Evolutionary conservation across 2,329 filamentous ascomycete genomes (phyloP), one percentile per base, ranked within the genome.

Genomic region (Ustulina deusta): DNA sequence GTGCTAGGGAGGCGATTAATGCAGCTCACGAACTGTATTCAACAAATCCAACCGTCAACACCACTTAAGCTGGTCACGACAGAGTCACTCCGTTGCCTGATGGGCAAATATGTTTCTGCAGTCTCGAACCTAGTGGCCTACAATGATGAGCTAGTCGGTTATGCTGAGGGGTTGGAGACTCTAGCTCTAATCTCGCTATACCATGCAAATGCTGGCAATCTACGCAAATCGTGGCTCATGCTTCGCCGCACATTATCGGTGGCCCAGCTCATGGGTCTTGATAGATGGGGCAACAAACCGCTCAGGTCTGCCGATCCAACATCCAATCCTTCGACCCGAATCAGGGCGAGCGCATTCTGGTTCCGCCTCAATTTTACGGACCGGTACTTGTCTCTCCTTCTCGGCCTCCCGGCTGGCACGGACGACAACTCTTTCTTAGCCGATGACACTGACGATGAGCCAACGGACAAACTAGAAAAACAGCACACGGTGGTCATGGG

Each of bases 161-260:
- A 82, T 2, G 72, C 84, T 1, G 86, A 89, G 72, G 86, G 86
- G 1, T 73, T 89, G 0, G 84, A 88, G 74, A 84, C 83, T 58
- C 76, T 89, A 0, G 73, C 83, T 25, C 74, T 89, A 0, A 79
- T 85, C 42, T 79, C 80, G 20, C 74, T 85, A 60, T 86, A 83
- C 71, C 83, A 87, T 60, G 79, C 81, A 42, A 87, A 88, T 63
- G 81, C 80, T 0, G 87, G 87, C 0, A 86, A 86, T 51, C 77
- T 87, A 1, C 82, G 86, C 25, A 84, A 85, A 51, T 79, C 85
- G 2, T 89, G 86, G 86, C 75, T 89, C 25, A 80, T 79, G 6
- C 81, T 80, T 25, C 83, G 86, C 0, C 79, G 85, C 5, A 84
- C 84, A 4, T 75, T 88, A 38, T 81, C 80, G 52, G 78, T 87